phyloP scores from a whole-genome alignment of 2,329 filamentous ascomycete species.

The Epichloe scottii region DNA sequence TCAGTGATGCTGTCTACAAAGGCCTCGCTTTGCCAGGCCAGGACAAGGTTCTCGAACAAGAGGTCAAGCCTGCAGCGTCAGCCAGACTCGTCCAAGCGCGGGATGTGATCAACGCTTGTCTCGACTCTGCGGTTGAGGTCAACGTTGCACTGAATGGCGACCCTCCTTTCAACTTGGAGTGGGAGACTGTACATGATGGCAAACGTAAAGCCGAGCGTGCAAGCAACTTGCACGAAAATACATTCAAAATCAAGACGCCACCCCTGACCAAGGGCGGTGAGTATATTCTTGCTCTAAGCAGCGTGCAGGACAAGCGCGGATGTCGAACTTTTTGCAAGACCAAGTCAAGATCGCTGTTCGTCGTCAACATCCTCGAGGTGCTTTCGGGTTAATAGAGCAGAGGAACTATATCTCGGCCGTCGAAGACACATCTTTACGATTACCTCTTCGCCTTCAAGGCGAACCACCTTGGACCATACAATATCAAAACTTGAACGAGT shows the following conservation, averaged over 20 bases:
- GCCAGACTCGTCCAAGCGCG: slow-evolving; percentile 52
- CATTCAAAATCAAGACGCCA: slow-evolving; percentile 63
- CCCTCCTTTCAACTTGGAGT: slow-evolving; percentile 78
- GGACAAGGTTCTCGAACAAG: slow-evolving; percentile 62
- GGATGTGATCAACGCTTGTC: slow-evolving; percentile 55
- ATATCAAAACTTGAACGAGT: slow-evolving; percentile 56
- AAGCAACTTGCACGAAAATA: slow-evolving; percentile 47
- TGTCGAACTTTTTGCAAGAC: slow-evolving; percentile 81
- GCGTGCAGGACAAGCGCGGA: slow-evolving; percentile 71
- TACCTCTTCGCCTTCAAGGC: slow-evolving; percentile 78
- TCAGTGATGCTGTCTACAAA: slow-evolving; percentile 74
- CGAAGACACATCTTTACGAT: slow-evolving; percentile 57
- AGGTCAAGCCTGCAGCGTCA: slow-evolving; percentile 84
- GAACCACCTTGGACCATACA: slow-evolving; percentile 72
- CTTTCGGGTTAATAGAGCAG: slow-evolving; percentile 77
- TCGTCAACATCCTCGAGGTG: slow-evolving; percentile 73
- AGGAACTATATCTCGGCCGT: slow-evolving; percentile 63
- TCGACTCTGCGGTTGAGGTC: slow-evolving; percentile 67
- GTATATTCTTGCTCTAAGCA: slow-evolving; percentile 75
- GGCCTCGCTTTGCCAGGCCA: slow-evolving; percentile 48
- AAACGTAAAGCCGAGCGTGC: slow-evolving; percentile 61
- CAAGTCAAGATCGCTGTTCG: slow-evolving; percentile 77
- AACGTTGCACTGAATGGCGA: slow-evolving; percentile 70
- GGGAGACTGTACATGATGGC: slow-evolving; percentile 83
- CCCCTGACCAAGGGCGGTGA: slow-evolving; percentile 71